These are phyloP conservation scores for Phyllosticta citrichinensis DNA, from an alignment of 2,329 filamentous ascomycete species.

Conservation along the genomic window DNA sequence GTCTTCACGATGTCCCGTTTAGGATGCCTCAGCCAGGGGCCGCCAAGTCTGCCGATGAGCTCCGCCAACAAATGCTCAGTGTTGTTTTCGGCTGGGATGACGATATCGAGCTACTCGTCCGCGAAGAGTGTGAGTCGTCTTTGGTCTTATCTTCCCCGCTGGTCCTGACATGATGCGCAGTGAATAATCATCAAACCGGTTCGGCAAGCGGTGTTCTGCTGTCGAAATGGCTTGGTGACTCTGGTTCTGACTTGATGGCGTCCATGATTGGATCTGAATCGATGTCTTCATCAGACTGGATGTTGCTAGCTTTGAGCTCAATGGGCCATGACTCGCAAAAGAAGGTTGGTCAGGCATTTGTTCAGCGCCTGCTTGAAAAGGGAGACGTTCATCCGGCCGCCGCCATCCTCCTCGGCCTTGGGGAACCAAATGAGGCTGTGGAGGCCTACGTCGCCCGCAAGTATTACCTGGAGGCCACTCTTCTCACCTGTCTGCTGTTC, in stretches of 20 bases:
- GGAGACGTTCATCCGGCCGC: slow-evolving; percentile 88
- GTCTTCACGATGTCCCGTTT: slow-evolving; percentile 75
- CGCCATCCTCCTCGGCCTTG: slow-evolving; percentile 84
- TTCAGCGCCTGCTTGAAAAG: slow-evolving; percentile 78
- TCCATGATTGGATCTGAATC: slow-evolving; percentile 65
- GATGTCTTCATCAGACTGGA: slow-evolving; percentile 95
- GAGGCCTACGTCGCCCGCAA: slow-evolving; percentile 92
- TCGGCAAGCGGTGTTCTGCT: slow-evolving; percentile 74
- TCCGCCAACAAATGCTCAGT: slow-evolving; percentile 81
- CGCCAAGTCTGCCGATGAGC: slow-evolving; percentile 51
- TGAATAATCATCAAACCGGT: slow-evolving; percentile 60
- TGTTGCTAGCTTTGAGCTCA: slow-evolving; percentile 82
- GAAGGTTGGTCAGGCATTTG: slow-evolving; percentile 81
- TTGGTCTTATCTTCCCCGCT: not conserved
- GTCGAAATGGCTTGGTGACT: slow-evolving; percentile 85
- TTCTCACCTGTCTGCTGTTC: slow-evolving; percentile 74
- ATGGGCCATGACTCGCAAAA: slow-evolving; percentile 72
- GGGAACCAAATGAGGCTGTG: slow-evolving; percentile 87
- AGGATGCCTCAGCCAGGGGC: slow-evolving; percentile 51
- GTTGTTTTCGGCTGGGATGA: slow-evolving; percentile 93
- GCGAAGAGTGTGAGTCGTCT: slow-evolving; percentile 57
- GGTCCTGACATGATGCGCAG: slow-evolving; percentile 23
- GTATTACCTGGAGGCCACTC: slow-evolving; percentile 83
- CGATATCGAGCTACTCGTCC: slow-evolving; percentile 69
- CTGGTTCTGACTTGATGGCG: slow-evolving; percentile 70